Evolutionary conservation across 768 basidiomycete species (phyloP).

Genomic region (Panaeolus papilionaceus): DNA sequence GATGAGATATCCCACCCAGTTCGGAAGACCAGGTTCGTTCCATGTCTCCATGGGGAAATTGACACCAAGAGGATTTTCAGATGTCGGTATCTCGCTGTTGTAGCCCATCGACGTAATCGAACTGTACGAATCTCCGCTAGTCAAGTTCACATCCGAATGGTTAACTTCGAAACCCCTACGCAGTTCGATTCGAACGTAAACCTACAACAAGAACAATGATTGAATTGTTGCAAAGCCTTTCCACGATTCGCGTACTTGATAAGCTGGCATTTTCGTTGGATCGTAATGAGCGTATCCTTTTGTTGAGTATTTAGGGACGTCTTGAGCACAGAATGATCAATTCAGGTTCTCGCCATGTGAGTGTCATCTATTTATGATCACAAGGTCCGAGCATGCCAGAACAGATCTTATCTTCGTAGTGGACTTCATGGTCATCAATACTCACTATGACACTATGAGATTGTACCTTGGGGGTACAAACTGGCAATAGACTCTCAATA

Average conservation of each 20-base stretch:
- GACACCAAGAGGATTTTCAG: conserved; percentile 53
- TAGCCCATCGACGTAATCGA: conserved; percentile 39
- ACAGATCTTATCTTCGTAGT: no score
- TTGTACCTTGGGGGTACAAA: no score
- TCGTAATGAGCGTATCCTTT: neutral
- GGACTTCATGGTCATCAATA: no score
- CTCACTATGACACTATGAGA: no score
- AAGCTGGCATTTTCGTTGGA: conserved; percentile 7
- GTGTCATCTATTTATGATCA: no score
- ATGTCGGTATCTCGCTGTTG: conserved; percentile 38
- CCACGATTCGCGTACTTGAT: conserved; percentile 42
- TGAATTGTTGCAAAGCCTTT: conserved; percentile 47
- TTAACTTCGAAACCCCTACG: neutral
- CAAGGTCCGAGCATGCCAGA: no score
- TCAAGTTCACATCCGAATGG: neutral
- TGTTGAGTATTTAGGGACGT: neutral
- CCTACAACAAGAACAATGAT: conserved; percentile 61
- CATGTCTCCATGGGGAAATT: conserved; percentile 56
- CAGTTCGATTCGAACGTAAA: conserved; percentile 8
- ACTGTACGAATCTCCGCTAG: conserved; percentile 71
- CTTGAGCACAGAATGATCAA: no score
- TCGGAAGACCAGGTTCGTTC: conserved; percentile 53
- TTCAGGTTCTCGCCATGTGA: no score
- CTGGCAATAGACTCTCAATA: no score
- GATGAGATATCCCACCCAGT: conserved; percentile 70